Evolutionary conservation across 2,329 filamentous ascomycete genomes (phyloP).

Genomic region (Aspergillus tamarii): DNA sequence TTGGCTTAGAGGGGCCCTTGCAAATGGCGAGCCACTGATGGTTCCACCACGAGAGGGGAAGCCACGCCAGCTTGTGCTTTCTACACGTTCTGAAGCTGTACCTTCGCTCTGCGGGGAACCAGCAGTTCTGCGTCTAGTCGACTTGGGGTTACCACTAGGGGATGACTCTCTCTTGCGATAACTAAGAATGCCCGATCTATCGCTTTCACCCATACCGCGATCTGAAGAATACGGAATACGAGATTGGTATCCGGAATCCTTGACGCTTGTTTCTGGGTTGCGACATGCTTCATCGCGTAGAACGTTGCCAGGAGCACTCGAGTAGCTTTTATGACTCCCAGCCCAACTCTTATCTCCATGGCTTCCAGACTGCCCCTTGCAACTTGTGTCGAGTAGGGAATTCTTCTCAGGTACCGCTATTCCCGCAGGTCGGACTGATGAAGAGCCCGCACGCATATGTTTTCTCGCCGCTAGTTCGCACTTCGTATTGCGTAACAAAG

Average conservation of each 20-base stretch:
- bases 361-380: constrained; percentile 15
- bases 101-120: constrained; percentile 31
- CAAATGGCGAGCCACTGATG: constrained; percentile 54
- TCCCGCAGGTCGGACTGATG: constrained; percentile 14
- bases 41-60: constrained; percentile 37
- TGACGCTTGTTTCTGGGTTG: constrained; percentile 14
- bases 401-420: constrained; percentile 32
- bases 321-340: constrained; percentile 24
- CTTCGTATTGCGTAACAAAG: constrained; percentile 47
- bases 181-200: constrained; percentile 11
- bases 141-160: constrained; percentile 30
- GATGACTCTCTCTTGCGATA: constrained; percentile 40
- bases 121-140: constrained; percentile 32
- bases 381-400: constrained; percentile 11
- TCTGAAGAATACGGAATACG: constrained; percentile 25
- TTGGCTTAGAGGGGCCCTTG: constrained; percentile 43
- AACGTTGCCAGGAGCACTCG: constrained; percentile 19
- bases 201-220: constrained; percentile 19
- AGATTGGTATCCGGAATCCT: constrained; percentile 17
- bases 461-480: constrained; percentile 10
- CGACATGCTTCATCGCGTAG: constrained; percentile 19
- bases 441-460: constrained; percentile 14
- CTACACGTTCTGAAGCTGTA: constrained; percentile 24
- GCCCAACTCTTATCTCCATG: constrained; percentile 21
- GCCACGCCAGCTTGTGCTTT: constrained; percentile 28